Conservation (phyloP, 805 yeast genomes). For the fission yeast (Schizosaccharomyces pombe) region DNA sequence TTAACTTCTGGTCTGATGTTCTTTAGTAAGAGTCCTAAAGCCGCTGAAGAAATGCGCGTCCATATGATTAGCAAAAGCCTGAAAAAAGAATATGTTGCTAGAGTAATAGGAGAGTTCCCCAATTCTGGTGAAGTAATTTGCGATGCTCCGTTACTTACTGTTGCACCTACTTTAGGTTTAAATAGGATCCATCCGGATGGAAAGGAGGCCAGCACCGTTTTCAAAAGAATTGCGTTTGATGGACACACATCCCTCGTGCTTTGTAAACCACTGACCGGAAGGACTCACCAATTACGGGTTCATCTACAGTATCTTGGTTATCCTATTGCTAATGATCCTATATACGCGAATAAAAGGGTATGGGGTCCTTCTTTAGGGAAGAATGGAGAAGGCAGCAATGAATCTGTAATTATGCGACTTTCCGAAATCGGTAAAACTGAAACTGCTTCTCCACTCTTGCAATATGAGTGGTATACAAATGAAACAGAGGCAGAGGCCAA, state of each 20-base stretch:
- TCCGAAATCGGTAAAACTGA: constrained; percentile 11
- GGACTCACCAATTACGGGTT: constrained; percentile 88
- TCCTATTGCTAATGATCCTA: constrained; percentile 84
- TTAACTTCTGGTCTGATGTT: constrained; percentile 87
- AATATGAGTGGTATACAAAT: constrained; percentile 26
- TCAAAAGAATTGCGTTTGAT: constrained; percentile 45
- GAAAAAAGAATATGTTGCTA: constrained; percentile 60
- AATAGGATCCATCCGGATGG: constrained; percentile 12
- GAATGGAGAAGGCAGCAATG: constrained; percentile 28
- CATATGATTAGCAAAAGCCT: constrained; percentile 52
- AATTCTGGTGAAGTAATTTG: constrained; percentile 24
- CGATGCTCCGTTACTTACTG: constrained; percentile 43
- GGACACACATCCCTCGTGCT: constrained; percentile 40
- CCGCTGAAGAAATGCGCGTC: constrained; percentile 52
- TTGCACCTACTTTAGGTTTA: constrained; percentile 50
- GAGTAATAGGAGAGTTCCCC: constrained; percentile 76
- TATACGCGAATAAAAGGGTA: constrained; percentile 50
- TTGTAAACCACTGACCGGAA: constrained; percentile 72
- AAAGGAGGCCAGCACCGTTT: constrained; percentile 52
- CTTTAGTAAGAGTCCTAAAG: constrained; percentile 55
- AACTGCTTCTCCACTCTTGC: constrained; percentile 7
- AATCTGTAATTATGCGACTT: constrained; percentile 21
- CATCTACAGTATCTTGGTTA: constrained; percentile 73
- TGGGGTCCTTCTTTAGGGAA: constrained; percentile 68
- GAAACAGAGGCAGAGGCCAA: constrained; percentile 1